These are phyloP conservation scores for Chalciporus sphaerocephalus DNA, from an alignment of 768 basidiomycete genomes.

Conservation along the genomic window DNA sequence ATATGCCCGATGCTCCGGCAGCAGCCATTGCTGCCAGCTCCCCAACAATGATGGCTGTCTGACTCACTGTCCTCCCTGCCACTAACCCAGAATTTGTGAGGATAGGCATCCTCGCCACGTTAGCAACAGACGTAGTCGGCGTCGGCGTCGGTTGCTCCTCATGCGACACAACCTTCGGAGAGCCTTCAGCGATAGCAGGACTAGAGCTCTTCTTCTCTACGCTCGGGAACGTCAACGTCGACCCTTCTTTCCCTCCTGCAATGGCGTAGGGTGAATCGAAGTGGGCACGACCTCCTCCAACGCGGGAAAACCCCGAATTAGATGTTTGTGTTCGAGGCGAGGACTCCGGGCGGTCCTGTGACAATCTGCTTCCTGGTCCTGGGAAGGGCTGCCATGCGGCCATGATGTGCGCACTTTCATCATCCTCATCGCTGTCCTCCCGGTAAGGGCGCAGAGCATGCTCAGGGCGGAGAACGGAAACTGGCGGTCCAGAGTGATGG, in stretches of 20 bases:
- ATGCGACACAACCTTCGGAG: slow-evolving; percentile 20
- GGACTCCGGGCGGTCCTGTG: slow-evolving; percentile 26
- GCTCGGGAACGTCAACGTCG: slow-evolving; percentile 66
- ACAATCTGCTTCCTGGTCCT: slow-evolving; percentile 28
- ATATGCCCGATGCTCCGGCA: slow-evolving; percentile 14
- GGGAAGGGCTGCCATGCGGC: slow-evolving; percentile 86
- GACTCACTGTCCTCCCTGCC: slow-evolving; percentile 72
- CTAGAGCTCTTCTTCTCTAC: slow-evolving; percentile 41
- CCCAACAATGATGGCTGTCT: slow-evolving; percentile 80
- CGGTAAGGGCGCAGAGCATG: slow-evolving; percentile 71
- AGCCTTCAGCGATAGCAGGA: slow-evolving; percentile 17
- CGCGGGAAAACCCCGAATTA: slow-evolving; percentile 72
- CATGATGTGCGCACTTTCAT: slow-evolving; percentile 80
- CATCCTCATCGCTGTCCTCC: slow-evolving; percentile 72
- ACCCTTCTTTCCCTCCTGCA: slow-evolving; percentile 41
- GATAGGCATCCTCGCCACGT: slow-evolving; percentile 41
- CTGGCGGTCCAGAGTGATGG: slow-evolving; percentile 48
- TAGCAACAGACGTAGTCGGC: slow-evolving; percentile 47
- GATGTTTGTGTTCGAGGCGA: slow-evolving; percentile 28
- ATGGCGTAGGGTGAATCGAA: slow-evolving; percentile 85
- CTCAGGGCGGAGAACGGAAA: slow-evolving; percentile 74
- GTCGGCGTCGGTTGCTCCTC: slow-evolving; percentile 44
- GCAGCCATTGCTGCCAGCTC: slow-evolving; percentile 32
- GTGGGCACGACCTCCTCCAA: slow-evolving; percentile 85
- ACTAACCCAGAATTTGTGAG: slow-evolving; percentile 37